Evolutionary conservation across 1,139 yeast genomes (phyloP), one percentile per base, ranked within the genome.

Genomic region (Magnusiomyces fungicola): DNA sequence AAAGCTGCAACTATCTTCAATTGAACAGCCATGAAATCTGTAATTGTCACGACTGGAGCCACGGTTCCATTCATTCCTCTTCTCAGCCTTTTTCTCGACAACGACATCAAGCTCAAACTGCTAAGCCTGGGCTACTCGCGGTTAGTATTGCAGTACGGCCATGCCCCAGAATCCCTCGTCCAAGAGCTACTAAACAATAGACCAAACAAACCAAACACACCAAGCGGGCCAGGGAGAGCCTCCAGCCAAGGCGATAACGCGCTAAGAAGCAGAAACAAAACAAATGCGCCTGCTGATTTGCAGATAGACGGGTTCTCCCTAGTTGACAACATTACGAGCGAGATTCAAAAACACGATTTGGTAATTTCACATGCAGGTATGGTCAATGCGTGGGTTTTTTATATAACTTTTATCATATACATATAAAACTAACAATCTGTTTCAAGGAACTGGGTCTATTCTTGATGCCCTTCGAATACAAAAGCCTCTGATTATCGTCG

Each of bases 291-390:
- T n/a, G n/a, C n/a, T n/a, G n/a, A n/a, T n/a, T 58, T 78, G 9
- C 62, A 64, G 23, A 80, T 68, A 14, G 39, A 53, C 7, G 70
- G 70, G 10, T 69, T 69, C 48, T 61, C 50, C 27, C 64, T 68
- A 44, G 55, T 61, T 3, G 48, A 57, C 30, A 73, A 78, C 1
- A 80, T 79, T 61, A 69, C 78, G 3, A 56, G 65, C 1, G 62
- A 69, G 56, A 62, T 83, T 59, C 60, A 64, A 44, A 46, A 56
- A 7, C 53, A 76, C 1, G 80, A 80, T 49, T 59, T 86, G 42
- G 84, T 90, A 6, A 74, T 92, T 12, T 81, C 96, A 1, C 97
- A 92, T 64, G 97, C 96, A 0, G 97, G 74, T 22, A 46, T 25
- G 47, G 27, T n/a, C n/a, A n/a, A n/a, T n/a, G n/a, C n/a, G n/a